Evolutionary conservation across 441 rosid genomes (phyloP).

Genomic region (Adansonia rubrostipa): DNA sequence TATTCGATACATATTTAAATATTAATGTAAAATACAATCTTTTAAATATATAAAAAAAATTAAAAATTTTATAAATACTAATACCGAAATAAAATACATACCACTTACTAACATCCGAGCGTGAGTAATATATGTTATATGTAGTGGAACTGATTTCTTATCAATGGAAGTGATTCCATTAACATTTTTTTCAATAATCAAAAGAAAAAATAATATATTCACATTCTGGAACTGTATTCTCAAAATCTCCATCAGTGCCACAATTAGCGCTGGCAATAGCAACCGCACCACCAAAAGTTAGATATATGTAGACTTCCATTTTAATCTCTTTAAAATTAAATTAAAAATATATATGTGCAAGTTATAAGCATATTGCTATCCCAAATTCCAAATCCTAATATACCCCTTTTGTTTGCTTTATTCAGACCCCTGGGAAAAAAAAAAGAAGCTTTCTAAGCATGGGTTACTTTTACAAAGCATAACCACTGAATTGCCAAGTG

Average conservation of each 20-base stretch:
- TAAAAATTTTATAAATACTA: too few relatives aligned
- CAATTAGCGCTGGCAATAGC: conserved; percentile 21
- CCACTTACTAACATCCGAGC: too few relatives aligned
- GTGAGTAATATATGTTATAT: too few relatives aligned
- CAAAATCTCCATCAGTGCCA: conserved; percentile 13
- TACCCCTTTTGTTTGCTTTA: not conserved
- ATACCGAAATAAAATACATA: too few relatives aligned
- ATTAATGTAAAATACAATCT: too few relatives aligned
- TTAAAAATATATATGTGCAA: not conserved
- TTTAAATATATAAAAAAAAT: too few relatives aligned
- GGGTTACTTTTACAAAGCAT: not conserved
- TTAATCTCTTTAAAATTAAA: not conserved
- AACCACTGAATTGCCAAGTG: not conserved
- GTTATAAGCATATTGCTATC: not conserved
- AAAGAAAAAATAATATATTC: not conserved
- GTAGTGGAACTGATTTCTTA: too few relatives aligned
- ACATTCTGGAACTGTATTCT: not conserved
- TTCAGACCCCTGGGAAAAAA: not conserved
- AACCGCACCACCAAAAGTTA: not conserved
- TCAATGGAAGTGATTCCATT: not conserved
- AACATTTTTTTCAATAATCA: not conserved
- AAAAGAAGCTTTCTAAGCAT: not conserved
- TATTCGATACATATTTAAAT: too few relatives aligned
- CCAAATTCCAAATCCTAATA: not conserved
- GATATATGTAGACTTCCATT: not conserved